These are phyloP conservation scores for Daldinia concentrica DNA, from an alignment of 495 filamentous ascomycete genomes.

Conservation along the genomic window DNA sequence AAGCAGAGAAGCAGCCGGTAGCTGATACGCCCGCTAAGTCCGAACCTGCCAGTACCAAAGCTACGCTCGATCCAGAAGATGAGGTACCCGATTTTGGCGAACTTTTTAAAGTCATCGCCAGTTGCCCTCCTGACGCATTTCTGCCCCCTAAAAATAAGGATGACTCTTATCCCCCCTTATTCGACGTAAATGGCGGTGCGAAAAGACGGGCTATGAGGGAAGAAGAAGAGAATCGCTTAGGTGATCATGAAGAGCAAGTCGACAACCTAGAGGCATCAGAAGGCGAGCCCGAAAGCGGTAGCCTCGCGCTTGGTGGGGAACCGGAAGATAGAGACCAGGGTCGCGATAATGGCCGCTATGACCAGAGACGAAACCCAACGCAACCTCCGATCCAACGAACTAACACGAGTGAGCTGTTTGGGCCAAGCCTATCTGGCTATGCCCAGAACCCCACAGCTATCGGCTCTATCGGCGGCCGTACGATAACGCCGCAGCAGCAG, in stretches of 20 bases:
- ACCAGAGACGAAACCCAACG: constrained; percentile 62
- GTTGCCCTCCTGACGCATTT: constrained; percentile 44
- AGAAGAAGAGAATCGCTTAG: constrained; percentile 69
- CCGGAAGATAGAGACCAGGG: constrained; percentile 76
- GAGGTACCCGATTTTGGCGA: constrained; percentile 34
- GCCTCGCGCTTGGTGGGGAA: constrained; percentile 88
- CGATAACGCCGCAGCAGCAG: constrained; percentile 85
- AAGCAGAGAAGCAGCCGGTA: constrained; percentile 41
- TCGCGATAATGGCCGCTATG: constrained; percentile 62
- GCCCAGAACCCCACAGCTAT: constrained; percentile 60
- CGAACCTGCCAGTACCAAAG: background rate
- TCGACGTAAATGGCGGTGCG: constrained; percentile 79
- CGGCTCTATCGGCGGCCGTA: constrained; percentile 68
- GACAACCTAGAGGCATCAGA: constrained; percentile 55
- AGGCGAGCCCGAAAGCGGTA: constrained; percentile 73
- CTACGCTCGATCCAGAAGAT: background rate
- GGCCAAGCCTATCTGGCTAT: constrained; percentile 61
- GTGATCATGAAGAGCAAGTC: constrained; percentile 64
- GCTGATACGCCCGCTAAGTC: constrained; percentile 20
- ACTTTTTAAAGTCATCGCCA: constrained; percentile 49
- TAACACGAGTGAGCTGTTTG: constrained; percentile 63
- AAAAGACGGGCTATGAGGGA: constrained; percentile 78
- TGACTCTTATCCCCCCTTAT: constrained; percentile 72
- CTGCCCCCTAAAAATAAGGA: constrained; percentile 41
- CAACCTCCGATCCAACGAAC: constrained; percentile 79